Conservation (phyloP, 1,284 basidiomycete species). For the Ceratobasidium sp. region DNA sequence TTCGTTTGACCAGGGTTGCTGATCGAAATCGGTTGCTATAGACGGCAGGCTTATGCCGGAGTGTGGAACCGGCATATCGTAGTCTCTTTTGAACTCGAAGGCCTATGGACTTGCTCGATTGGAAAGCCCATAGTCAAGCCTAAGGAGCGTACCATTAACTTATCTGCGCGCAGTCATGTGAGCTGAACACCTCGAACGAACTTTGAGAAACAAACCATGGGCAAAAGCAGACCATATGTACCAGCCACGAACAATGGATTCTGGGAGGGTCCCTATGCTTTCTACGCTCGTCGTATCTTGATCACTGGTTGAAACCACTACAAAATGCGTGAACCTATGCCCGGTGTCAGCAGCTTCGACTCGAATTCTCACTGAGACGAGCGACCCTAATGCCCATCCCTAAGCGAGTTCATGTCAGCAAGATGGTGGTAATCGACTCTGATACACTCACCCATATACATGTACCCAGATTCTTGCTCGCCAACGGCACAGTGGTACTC, state of each 20-base stretch:
- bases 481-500: slow-evolving; percentile 61
- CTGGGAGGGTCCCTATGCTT: slow-evolving; percentile 57
- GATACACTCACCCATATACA: slow-evolving; percentile 43
- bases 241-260: slow-evolving; percentile 63
- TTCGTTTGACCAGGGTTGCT: slow-evolving; percentile 10
- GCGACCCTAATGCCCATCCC: slow-evolving; percentile 63
- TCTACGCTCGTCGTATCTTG: slow-evolving; percentile 57
- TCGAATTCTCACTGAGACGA: slow-evolving; percentile 47
- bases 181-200: neutral
- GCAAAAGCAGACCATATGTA: slow-evolving; percentile 62
- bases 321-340: neutral
- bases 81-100: slow-evolving; percentile 55
- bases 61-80: slow-evolving; percentile 54
- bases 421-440: neutral
- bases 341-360: neutral
- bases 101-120: neutral
- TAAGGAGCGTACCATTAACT: neutral
- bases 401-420: slow-evolving; percentile 41
- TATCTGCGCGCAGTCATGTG: neutral
- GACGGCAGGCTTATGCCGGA: neutral
- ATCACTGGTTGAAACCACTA: neutral
- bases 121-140: neutral
- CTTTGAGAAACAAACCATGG: slow-evolving; percentile 49
- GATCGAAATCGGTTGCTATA: neutral
- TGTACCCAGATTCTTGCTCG: slow-evolving; percentile 46